These are phyloP conservation scores for Rhododendron molle DNA, from an alignment of 148 eudicot genomes.

Conservation along the genomic window DNA sequence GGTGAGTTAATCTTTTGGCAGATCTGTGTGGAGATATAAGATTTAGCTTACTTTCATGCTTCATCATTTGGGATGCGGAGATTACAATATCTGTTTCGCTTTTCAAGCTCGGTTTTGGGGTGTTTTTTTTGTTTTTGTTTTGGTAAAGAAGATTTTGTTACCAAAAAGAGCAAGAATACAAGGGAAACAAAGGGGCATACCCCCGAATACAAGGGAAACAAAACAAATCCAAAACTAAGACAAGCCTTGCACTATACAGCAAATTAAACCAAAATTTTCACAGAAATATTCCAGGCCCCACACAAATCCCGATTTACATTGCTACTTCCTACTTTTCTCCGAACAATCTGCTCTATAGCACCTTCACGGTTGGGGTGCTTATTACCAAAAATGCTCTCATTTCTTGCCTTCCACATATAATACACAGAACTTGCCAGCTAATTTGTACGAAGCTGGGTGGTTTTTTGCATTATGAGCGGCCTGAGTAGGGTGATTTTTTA, in stretches of 20 bases:
- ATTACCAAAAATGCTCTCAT: background rate
- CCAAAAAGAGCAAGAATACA: background rate
- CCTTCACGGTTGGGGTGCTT: background rate
- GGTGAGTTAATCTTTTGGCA: slow-evolving; percentile 40
- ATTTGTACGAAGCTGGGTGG: background rate
- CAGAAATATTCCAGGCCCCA: background rate
- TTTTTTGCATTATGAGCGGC: background rate
- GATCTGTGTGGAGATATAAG: background rate
- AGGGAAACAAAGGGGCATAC: background rate
- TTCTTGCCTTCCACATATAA: background rate
- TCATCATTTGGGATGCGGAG: background rate
- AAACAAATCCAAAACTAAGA: background rate
- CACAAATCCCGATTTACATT: background rate
- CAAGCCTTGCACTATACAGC: background rate
- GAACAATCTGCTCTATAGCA: background rate
- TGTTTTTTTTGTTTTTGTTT: background rate
- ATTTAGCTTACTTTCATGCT: background rate
- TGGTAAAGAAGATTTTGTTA: background rate
- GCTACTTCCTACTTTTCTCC: background rate
- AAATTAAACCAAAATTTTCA: background rate
- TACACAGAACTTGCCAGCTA: background rate
- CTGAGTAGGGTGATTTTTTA: slow-evolving; percentile 17
- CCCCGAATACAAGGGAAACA: background rate
- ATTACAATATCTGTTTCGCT: background rate
- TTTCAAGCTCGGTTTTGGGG: background rate